Evolutionary conservation across 169 alveolate genomes (phyloP), one percentile per base, ranked within the genome.

Genomic region (Miamiensis avidus): DNA sequence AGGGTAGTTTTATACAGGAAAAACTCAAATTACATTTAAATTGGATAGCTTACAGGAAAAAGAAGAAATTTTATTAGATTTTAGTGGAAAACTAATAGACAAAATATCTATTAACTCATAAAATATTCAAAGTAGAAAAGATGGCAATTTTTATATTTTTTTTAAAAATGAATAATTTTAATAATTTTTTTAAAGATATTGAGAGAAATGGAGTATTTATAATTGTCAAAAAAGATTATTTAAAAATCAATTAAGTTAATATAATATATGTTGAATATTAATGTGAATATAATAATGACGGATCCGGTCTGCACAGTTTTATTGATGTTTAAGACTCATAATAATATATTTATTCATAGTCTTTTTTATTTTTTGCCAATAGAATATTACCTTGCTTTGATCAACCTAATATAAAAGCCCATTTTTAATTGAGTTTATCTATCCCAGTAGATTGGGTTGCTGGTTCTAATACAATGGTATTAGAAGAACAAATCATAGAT

Each of bases 301-400:
- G 89, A 0, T 83, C 76, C 31, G 89, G 89, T 25, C 32, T 85
- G 25, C 86, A 85, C 49, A 73, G 83, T 78, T 85, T 78, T 49
- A 85, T 85, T 25, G 89, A 85, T 64, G 29, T 69, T 29, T 34
- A 85, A 27, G 89, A 78, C 78, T 65, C 82, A 32, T 89, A 89
- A 75, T 89, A 85, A 91, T 91, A 89, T 88, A 81, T 91, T 25
- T 94, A 91, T 81, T 78, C 96, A 25, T 88, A 84, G 83, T 76
- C 89, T 65, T 91, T 92, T 33, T 89, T 93, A 1, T 83, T 82
- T 88, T 86, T 91, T 85, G 88, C 92, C 76, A 88, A 89, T 29
- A 87, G 89, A 79, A 87, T 91, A 69, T 87, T 94, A 65, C 97
- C 97, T 31, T 86, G 90, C 78, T 94, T 94, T 81, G 97, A 94